Conservation (phyloP, 305 asterid species). For the Withania somnifera region DNA sequence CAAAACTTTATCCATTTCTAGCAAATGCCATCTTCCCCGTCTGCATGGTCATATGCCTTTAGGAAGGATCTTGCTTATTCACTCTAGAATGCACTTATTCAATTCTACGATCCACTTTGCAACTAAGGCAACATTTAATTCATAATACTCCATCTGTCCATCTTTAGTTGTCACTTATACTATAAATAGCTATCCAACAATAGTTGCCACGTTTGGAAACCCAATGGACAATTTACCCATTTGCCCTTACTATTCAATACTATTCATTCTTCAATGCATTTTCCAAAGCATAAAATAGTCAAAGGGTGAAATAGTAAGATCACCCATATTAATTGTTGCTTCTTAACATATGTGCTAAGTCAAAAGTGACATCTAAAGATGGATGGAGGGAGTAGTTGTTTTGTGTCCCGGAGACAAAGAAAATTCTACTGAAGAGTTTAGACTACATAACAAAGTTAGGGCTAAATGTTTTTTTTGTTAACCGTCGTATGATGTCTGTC, state of each 20-base stretch:
- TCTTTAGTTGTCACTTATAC: no score
- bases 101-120: neutral
- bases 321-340: no score
- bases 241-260: no score
- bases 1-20: neutral
- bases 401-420: neutral
- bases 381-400: neutral
- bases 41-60: neutral
- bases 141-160: neutral
- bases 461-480: neutral
- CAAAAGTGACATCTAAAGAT: no score
- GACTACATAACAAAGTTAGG: neutral
- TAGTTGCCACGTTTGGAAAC: no score
- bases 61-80: neutral
- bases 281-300: no score
- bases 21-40: neutral
- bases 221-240: no score
- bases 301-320: no score
- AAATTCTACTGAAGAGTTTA: neutral
- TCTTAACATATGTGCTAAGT: no score
- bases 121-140: neutral
- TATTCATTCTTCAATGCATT: no score
- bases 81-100: neutral
- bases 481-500: neutral
- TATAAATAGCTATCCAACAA: no score